A percentile compares a stretch with the other conserved stretches of the same genome.
Conservation (phyloP, 2,329 filamentous ascomycete species). For the Aureobasidium uvarum region DNA sequence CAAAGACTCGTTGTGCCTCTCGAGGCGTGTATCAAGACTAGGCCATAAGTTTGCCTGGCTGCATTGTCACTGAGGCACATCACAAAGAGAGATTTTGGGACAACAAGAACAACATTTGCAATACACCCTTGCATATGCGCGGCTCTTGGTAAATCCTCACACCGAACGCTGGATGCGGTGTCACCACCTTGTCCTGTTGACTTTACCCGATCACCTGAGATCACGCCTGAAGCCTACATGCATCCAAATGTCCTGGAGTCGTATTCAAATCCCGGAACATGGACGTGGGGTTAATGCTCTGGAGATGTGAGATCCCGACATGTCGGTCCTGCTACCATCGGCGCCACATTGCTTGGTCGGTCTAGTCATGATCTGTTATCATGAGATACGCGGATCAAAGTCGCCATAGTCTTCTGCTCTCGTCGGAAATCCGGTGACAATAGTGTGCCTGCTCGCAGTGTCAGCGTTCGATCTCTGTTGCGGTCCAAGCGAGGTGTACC, state of each 20-base stretch:
- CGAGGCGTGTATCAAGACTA: neutral
- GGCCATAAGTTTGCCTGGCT: neutral
- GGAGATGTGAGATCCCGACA: neutral
- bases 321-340: neutral
- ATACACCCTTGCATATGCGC: neutral
- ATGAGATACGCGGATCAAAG: neutral
- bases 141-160: neutral
- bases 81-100: neutral
- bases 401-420: neutral
- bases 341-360: neutral
- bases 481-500: neutral
- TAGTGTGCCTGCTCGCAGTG: neutral
- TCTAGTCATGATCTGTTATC: neutral
- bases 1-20: neutral
- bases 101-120: neutral
- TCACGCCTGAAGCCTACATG: neutral
- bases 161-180: neutral
- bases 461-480: neutral
- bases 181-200: neutral
- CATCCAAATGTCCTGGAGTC: neutral
- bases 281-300: neutral
- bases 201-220: neutral
- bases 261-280: neutral
- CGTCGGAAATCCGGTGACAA: neutral
- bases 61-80: constrained; percentile 4